Base-by-base conservation (phyloP, 75 land plant species). In the Selaginella tamariscina region DNA sequence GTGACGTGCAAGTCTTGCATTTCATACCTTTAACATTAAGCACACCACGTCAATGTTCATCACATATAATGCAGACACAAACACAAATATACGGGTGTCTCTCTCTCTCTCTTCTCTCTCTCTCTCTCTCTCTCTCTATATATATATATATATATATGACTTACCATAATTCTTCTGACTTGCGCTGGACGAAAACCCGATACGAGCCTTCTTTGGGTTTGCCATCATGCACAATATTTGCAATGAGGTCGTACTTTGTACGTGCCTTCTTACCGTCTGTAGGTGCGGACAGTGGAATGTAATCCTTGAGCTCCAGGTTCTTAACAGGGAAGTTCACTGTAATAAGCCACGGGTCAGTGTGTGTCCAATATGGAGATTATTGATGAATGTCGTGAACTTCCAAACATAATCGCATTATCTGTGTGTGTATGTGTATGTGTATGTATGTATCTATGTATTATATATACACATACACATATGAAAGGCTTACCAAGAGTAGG, bases 311-410 rank as follows among this genome's bases (percentile, higher is more conserved):
- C 62, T 90, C 99, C 29, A 95, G 77, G 70, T 95, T 95, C 73
- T 95, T 95, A 22, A 90, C 96, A 65, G 99, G 99, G 71, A 95
- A 95, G 67, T 85, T 95, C 57, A 95, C 99, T 93, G 87, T 18
- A 15, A 39, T 39, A n/a, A 69, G 13, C 68, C 27, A 33, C 70
- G 18, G 27, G 18, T n/a, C 28, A 21, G 24, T 32, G 5, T 27
- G 26, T 8, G 26, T 49, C 54, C 54, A 49, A 49, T 18, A 31
- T 1, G 29, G 26, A 22, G 20, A 64, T 31, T 15, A 27, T 24
- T 30, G 20, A 20, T 28, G 20, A 31, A 28, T 32, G n/a, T 31
- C 59, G 23, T 60, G 28, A 39, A 32, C 24, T n/a, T 32, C 9
- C 30, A 24, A 32, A 39, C 2, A 27, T 56, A 49, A 11, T 11